Evolutionary conservation across 2,329 filamentous ascomycete genomes (phyloP), one percentile per base, ranked within the genome.

Genomic region (Sporothrix sp.): DNA sequence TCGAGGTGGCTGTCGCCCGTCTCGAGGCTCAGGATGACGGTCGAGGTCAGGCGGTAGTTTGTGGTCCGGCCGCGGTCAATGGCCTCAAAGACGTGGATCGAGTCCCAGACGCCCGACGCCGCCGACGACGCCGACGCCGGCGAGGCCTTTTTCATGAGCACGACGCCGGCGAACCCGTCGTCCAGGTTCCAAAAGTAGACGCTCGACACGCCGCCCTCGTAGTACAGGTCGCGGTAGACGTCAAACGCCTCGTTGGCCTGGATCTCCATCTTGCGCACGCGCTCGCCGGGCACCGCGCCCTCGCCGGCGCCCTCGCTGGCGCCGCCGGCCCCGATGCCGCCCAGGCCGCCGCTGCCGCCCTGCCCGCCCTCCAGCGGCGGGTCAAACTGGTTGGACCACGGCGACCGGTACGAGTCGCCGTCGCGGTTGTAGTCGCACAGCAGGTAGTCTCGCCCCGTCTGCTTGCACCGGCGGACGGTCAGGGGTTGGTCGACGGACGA

Each of bases 381-480:
- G 66, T 97, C 89, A 68, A 98, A 98, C 69, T 95, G 86, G 71
- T 97, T 97, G 71, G 85, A 93, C 93, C 93, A 98, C n/a, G 93
- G 93, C 58, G 87, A 95, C 56, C 93, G 85, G 78, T 95, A 95
- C 70, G 86, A 94, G 72, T 96, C 91, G 56, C 93, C 93, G 70
- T 98, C 93, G 58, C 93, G 90, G 77, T 98, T 98, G 78, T 98
- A 98, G 78, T 98, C 93, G 76, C 93, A 98, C 63, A 96, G 85
- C 47, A 98, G 81, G 73, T 95, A 98, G 71, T 97, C 93, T 59
- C 91, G 86, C 61, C 89, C 88, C 28, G 87, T 85, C 69, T 90
- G 86, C 60, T 81, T 81, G 75, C 93, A 97, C 58, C 87, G 85
- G 61, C 85, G 83, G 56, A 94, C 79, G 53, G 85, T 82, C 52